A percentile compares a stretch with the other conserved stretches of the same genome.
Conservation (phyloP, 305 asterid species). For the Vinca major region DNA sequence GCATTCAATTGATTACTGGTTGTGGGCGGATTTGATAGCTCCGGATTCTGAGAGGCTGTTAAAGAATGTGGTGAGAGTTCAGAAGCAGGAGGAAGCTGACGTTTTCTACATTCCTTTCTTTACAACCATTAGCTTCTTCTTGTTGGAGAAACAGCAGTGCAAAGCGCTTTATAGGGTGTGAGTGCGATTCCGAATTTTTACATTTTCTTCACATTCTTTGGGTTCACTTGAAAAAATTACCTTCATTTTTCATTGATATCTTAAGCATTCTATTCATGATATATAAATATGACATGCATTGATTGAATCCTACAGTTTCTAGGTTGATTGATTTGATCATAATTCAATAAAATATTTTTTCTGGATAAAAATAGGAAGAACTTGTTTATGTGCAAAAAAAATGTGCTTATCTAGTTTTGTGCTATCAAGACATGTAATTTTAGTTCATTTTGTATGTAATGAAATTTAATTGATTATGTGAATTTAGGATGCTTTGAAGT, state of each 20-base stretch:
- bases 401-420: background rate
- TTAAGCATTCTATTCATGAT: no score
- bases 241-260: background rate
- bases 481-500: conserved; percentile 77
- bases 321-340: background rate
- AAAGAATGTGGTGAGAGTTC: conserved; percentile 66
- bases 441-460: background rate
- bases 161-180: conserved; percentile 99
- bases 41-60: conserved; percentile 68
- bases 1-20: conserved; percentile 97
- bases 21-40: conserved; percentile 93
- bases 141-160: conserved; percentile 86
- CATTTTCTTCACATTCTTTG: conserved; percentile 11
- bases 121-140: conserved; percentile 87
- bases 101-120: conserved; percentile 94
- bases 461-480: conserved; percentile 6
- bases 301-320: background rate
- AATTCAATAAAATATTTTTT: background rate
- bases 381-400: background rate
- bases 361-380: background rate
- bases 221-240: background rate
- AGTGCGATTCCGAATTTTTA: conserved; percentile 49
- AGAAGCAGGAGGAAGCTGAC: conserved; percentile 85
- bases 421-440: background rate
- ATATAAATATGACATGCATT: background rate